phyloP scores from a whole-genome alignment of 805 yeast species.

The Komagataella ulmi region DNA sequence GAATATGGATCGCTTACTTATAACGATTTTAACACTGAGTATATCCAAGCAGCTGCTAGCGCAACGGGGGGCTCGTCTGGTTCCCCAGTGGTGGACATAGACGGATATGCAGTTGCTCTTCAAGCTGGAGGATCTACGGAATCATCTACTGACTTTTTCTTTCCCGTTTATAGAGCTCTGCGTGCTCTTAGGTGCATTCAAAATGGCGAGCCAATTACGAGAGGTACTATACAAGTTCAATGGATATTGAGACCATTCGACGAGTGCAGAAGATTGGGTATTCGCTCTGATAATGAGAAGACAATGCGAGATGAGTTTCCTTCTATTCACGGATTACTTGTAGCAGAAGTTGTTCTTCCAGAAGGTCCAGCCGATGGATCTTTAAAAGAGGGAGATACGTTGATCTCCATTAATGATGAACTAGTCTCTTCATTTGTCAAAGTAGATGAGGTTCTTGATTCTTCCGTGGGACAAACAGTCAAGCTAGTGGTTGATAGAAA shows the following conservation, averaged over 20 bases:
- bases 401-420: conserved; percentile 58
- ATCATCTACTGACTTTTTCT: conserved; percentile 85
- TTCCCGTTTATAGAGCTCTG: conserved; percentile 73
- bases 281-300: conserved; percentile 61
- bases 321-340: conserved; percentile 63
- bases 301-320: conserved; percentile 60
- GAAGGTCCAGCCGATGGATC: conserved; percentile 70
- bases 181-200: conserved; percentile 75
- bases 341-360: conserved; percentile 71
- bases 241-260: conserved; percentile 83
- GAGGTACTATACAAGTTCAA: conserved; percentile 89
- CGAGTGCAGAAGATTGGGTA: conserved; percentile 79
- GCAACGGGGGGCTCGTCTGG: conserved; percentile 96
- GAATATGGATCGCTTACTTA: conserved; percentile 82
- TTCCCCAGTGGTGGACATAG: conserved; percentile 86
- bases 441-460: conserved; percentile 77
- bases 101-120: conserved; percentile 79
- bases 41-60: conserved; percentile 91
- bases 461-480: conserved; percentile 45
- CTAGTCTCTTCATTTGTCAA: conserved; percentile 57
- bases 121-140: conserved; percentile 92
- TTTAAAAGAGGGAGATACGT: conserved; percentile 76
- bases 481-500: conserved; percentile 59
- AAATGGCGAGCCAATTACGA: conserved; percentile 39
- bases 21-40: conserved; percentile 88